Percentiles rank a stretch among this genome's conserved stretches.
phyloP scores from a whole-genome alignment of 257 asterid species.

The Vinca minor region DNA sequence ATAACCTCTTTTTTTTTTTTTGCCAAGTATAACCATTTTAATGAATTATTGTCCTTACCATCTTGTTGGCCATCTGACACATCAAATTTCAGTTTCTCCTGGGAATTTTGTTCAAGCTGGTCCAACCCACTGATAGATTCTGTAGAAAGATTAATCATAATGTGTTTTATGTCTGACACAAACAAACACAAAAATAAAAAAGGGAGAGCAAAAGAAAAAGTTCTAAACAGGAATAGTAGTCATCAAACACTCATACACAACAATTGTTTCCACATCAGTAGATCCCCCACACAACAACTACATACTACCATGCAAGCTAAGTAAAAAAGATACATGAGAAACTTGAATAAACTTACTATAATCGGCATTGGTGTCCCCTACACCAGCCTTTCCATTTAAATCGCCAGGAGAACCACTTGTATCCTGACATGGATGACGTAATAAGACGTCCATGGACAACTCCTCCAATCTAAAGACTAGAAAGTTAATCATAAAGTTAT shows the following conservation, averaged over 20 bases:
- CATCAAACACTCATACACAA: background rate
- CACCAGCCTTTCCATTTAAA: constrained; percentile 27
- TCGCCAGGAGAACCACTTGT: constrained; percentile 24
- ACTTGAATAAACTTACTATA: constrained; percentile 56
- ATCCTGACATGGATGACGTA: constrained; percentile 30
- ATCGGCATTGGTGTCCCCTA: constrained; percentile 32
- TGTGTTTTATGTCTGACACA: too few relatives aligned
- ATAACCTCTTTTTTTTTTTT: too few relatives aligned
- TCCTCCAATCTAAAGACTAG: background rate
- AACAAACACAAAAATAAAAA: too few relatives aligned
- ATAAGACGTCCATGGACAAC: background rate
- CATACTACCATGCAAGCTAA: background rate
- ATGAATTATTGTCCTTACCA: constrained; percentile 40
- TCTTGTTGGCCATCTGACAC: constrained; percentile 55
- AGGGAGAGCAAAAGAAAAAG: too few relatives aligned
- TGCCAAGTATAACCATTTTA: constrained; percentile 9
- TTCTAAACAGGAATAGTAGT: background rate
- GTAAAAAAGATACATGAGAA: too few relatives aligned
- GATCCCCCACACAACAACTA: background rate
- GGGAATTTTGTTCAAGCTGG: constrained; percentile 50
- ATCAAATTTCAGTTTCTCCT: constrained; percentile 39
- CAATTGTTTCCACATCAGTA: background rate
- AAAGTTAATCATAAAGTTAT: background rate
- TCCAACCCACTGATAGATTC: constrained; percentile 55
- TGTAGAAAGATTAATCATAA: too few relatives aligned